phyloP scores from a whole-genome alignment of 208 protist species.

The Acanthamoeba sp. region DNA sequence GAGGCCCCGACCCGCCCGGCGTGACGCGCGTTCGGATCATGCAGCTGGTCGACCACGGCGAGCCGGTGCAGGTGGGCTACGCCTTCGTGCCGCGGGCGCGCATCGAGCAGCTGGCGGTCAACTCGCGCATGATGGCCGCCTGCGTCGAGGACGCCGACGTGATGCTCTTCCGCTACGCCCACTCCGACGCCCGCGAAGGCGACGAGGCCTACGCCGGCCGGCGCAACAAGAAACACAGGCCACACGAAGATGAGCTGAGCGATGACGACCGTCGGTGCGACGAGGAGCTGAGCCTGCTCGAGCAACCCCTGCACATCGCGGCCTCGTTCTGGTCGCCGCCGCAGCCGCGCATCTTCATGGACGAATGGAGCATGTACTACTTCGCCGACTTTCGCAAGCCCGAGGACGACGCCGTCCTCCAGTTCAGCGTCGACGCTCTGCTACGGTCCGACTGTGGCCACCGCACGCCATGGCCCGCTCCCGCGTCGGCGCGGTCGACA shows the following conservation, averaged over 20 bases:
- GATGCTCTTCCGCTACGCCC: not conserved
- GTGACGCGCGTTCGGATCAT: not conserved
- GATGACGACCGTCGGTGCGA: no score
- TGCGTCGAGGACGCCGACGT: not conserved
- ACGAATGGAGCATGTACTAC: constrained; percentile 38
- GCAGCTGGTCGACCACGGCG: not conserved
- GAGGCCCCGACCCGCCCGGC: not conserved
- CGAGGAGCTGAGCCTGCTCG: not conserved
- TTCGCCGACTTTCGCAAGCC: constrained; percentile 8
- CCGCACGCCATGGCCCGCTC: no score
- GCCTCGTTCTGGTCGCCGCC: not conserved
- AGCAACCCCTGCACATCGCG: not conserved
- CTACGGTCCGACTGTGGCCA: not conserved
- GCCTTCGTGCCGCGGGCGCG: not conserved
- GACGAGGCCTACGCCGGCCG: not conserved
- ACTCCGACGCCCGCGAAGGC: not conserved
- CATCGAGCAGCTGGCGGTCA: constrained; percentile 16
- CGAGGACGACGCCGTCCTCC: not conserved
- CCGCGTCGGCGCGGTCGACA: no score
- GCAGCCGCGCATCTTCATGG: not conserved
- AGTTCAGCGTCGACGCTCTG: not conserved
- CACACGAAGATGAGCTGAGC: no score
- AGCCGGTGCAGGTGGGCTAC: not conserved
- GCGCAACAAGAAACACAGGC: no score
- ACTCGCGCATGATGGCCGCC: constrained; percentile 4